Percentiles rank a stretch among this genome's conserved stretches.
Evolutionary conservation across 768 basidiomycete species (phyloP).

Genomic region (Russula sp.): DNA sequence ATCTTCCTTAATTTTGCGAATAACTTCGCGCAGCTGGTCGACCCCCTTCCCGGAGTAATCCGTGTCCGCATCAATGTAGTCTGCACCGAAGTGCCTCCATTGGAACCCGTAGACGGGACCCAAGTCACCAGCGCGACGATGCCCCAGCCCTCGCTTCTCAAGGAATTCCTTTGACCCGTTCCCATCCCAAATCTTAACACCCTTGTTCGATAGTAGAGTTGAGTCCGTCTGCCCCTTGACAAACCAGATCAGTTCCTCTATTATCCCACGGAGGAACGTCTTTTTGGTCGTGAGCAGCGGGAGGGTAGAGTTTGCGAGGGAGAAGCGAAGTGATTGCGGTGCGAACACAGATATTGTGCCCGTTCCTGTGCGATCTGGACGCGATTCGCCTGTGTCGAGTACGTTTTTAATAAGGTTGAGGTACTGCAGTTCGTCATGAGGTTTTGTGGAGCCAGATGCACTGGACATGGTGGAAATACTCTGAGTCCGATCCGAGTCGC

Average conservation of each 20-base stretch:
- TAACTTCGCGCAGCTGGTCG: constrained; percentile 87
- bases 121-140: constrained; percentile 86
- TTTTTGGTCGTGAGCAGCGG: constrained; percentile 95
- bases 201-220: constrained; percentile 67
- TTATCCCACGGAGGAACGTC: constrained; percentile 86
- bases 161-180: constrained; percentile 89
- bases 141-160: constrained; percentile 76
- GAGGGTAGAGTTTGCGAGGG: constrained; percentile 67
- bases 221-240: constrained; percentile 82
- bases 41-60: constrained; percentile 84
- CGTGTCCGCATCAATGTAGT: constrained; percentile 68
- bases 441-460: neutral
- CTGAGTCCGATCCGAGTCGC: neutral
- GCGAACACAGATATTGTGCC: constrained; percentile 93
- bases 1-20: constrained; percentile 86
- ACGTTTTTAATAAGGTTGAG: constrained; percentile 76
- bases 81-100: constrained; percentile 92
- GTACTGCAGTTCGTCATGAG: constrained; percentile 88
- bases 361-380: constrained; percentile 92
- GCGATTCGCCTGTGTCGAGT: constrained; percentile 67
- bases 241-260: constrained; percentile 96
- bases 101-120: constrained; percentile 98
- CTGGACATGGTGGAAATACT: constrained; percentile 9
- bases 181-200: constrained; percentile 97
- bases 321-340: constrained; percentile 86